Evolutionary conservation across 495 filamentous ascomycete species (phyloP).

Genomic region (Penicillium bialowiezense): DNA sequence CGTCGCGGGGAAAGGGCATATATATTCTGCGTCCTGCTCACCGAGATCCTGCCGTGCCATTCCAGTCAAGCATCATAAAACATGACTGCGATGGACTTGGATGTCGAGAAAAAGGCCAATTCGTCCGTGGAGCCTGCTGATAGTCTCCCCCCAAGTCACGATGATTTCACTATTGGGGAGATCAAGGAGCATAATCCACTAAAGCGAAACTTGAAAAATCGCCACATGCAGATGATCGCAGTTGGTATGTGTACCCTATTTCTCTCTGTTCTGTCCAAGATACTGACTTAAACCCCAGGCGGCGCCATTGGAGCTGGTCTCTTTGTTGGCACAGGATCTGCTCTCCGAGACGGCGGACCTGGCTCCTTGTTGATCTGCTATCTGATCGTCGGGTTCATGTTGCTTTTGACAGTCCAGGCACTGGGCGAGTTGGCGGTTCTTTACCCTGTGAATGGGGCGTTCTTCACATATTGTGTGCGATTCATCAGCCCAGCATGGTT

Average conservation of each 20-base stretch:
- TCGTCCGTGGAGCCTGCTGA: conserved; percentile 9
- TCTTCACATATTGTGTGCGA: conserved; percentile 53
- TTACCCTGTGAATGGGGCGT: conserved; percentile 65
- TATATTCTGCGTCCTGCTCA: not conserved
- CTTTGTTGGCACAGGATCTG: conserved; percentile 48
- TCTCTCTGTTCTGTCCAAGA: not conserved
- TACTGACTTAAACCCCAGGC: conserved; percentile 21
- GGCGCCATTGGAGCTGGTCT: conserved; percentile 55
- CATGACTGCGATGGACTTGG: conserved; percentile 18
- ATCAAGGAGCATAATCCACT: conserved; percentile 51
- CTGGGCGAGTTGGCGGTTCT: conserved; percentile 68
- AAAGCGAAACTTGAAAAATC: conserved; percentile 43
- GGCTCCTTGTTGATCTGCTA: conserved; percentile 43
- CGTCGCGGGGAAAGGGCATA: not conserved
- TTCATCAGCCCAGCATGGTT: conserved; percentile 58
- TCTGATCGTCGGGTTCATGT: conserved; percentile 51
- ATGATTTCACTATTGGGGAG: conserved; percentile 26
- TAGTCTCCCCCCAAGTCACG: conserved; percentile 1
- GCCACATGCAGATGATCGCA: conserved; percentile 77
- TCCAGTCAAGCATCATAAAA: not conserved
- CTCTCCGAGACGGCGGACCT: conserved; percentile 41
- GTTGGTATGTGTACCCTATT: conserved; percentile 45
- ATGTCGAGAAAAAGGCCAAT: conserved; percentile 17
- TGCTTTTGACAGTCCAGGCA: conserved; percentile 59
- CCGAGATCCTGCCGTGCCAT: not conserved